phyloP scores from a whole-genome alignment of 169 alveolate species.

The Cryptosporidium canis region DNA sequence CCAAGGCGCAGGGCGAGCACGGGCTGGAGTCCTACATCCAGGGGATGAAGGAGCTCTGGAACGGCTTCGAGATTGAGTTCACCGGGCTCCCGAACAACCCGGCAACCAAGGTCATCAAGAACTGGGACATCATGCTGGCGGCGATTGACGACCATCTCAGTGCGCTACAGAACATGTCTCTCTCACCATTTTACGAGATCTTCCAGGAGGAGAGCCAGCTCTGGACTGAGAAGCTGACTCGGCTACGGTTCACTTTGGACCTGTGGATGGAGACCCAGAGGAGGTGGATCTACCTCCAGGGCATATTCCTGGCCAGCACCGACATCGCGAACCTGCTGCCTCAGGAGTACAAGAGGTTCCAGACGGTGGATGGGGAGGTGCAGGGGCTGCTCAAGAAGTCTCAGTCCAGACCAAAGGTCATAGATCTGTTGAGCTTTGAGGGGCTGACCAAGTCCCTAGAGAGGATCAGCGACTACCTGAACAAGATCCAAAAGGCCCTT shows the following conservation, averaged over 20 bases:
- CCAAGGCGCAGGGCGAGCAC: conserved; percentile 96
- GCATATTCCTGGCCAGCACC: conserved; percentile 95
- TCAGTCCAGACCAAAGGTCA: conserved; percentile 85
- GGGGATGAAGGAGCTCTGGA: conserved; percentile 91
- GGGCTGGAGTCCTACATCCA: conserved; percentile 92
- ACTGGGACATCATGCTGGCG: conserved; percentile 97
- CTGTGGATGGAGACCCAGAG: conserved; percentile 97
- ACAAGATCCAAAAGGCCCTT: conserved; percentile 93
- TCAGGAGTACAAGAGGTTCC: conserved; percentile 93
- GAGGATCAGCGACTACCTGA: conserved; percentile 90
- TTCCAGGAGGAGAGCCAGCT: conserved; percentile 94
- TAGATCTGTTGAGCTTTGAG: conserved; percentile 88
- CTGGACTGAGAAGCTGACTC: conserved; percentile 95
- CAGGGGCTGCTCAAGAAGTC: conserved; percentile 92
- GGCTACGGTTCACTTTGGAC: conserved; percentile 91
- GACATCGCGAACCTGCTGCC: conserved; percentile 95
- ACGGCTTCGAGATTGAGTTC: conserved; percentile 86
- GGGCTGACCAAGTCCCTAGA: conserved; percentile 92
- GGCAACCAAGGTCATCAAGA: conserved; percentile 93
- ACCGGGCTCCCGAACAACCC: conserved; percentile 85
- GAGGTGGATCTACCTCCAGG: conserved; percentile 97
- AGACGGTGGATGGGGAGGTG: conserved; percentile 93
- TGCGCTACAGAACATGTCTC: conserved; percentile 93
- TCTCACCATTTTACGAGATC: conserved; percentile 90
- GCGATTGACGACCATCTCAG: conserved; percentile 94